Evolutionary conservation across 2,329 filamentous ascomycete genomes (phyloP).

Genomic region (Ambrosiella beaveri): DNA sequence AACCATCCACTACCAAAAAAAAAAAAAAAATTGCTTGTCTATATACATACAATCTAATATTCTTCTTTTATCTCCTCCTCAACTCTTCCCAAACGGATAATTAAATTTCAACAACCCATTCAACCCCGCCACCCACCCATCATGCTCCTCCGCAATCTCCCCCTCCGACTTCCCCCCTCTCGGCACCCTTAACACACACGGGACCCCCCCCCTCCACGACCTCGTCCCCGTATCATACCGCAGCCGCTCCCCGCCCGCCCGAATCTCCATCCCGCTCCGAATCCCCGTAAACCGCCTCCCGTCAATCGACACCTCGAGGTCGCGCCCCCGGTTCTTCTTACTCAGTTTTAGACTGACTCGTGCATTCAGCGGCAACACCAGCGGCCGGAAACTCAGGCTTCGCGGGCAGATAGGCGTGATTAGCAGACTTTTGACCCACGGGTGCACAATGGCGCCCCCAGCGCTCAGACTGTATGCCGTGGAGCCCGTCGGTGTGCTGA

Average conservation of each 20-base stretch:
- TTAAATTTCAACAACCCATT: slow-evolving; percentile 95
- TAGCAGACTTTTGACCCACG: slow-evolving; percentile 71
- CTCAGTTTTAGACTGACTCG: slow-evolving; percentile 69
- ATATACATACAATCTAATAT: background rate
- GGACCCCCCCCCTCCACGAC: slow-evolving; percentile 66
- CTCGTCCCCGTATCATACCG: slow-evolving; percentile 80
- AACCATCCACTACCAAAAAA: background rate
- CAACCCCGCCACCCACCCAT: slow-evolving; percentile 90
- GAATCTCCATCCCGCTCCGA: slow-evolving; percentile 62
- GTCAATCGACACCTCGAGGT: slow-evolving; percentile 66
- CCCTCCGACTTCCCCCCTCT: slow-evolving; percentile 22
- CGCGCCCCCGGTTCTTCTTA: slow-evolving; percentile 58
- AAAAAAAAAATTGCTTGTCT: background rate
- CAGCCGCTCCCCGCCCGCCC: slow-evolving; percentile 63
- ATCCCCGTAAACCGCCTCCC: slow-evolving; percentile 53
- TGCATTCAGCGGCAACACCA: slow-evolving; percentile 76
- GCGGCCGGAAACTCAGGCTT: slow-evolving; percentile 76
- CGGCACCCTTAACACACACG: slow-evolving; percentile 62
- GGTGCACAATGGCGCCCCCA: slow-evolving; percentile 86
- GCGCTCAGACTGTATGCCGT: slow-evolving; percentile 91
- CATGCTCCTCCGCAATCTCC: slow-evolving; percentile 43
- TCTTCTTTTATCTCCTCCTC: background rate
- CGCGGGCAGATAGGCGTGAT: slow-evolving; percentile 90
- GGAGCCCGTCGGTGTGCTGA: slow-evolving; percentile 84
- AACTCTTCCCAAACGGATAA: slow-evolving; percentile 59